Conservation (phyloP, 148 eudicot species). For the Drosera capensis region DNA sequence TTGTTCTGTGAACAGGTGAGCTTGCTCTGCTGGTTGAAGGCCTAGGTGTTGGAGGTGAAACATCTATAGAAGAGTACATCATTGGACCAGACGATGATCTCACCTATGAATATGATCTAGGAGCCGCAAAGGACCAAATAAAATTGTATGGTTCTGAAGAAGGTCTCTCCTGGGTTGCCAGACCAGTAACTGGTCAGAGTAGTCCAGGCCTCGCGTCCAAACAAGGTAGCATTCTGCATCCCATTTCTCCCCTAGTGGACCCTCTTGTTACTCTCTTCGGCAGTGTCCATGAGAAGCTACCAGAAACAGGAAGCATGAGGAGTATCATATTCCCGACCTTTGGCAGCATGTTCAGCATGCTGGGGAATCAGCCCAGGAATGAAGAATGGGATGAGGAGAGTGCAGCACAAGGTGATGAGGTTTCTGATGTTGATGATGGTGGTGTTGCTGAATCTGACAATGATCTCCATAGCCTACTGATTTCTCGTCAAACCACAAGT, state of each 20-base stretch:
- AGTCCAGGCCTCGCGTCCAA: constrained; percentile 41
- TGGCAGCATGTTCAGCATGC: constrained; percentile 55
- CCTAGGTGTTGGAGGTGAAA: constrained; percentile 37
- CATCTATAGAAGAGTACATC: constrained; percentile 38
- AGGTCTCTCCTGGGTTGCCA: constrained; percentile 47
- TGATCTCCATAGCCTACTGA: constrained; percentile 28
- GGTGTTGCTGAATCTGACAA: constrained; percentile 25
- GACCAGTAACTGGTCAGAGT: constrained; percentile 43
- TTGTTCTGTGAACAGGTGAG: constrained; percentile 26
- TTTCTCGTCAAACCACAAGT: constrained; percentile 39
- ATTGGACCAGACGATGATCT: constrained; percentile 30
- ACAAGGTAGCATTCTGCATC: constrained; percentile 31
- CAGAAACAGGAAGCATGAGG: constrained; percentile 51
- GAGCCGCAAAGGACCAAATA: constrained; percentile 22
- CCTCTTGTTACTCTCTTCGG: constrained; percentile 50
- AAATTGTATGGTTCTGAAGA: constrained; percentile 37
- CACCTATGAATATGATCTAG: constrained; percentile 21
- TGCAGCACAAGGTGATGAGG: constrained; percentile 23
- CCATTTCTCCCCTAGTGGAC: constrained; percentile 27
- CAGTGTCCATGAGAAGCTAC: constrained; percentile 39
- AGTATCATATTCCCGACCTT: constrained; percentile 45
- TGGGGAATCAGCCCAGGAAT: constrained; percentile 32
- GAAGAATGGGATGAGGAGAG: constrained; percentile 61
- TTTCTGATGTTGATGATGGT: constrained; percentile 22
- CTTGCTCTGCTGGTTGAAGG: constrained; percentile 58